Base-by-base conservation (phyloP, 2,329 filamentous ascomycete species). In the Pseudocercospora pini-densiflorae region DNA sequence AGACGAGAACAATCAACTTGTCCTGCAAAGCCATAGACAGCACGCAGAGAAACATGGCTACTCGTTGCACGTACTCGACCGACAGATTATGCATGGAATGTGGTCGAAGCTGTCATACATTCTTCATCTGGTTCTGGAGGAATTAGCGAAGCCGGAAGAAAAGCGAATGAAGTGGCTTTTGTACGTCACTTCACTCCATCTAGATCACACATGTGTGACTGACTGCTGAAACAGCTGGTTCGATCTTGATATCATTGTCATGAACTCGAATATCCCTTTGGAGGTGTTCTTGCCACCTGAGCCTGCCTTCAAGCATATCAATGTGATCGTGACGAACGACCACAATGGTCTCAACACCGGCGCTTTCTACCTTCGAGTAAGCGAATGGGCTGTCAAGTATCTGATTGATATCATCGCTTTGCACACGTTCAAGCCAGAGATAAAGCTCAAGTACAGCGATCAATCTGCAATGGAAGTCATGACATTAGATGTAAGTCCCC, bases 261-360 rank as follows among this genome's bases (percentile, higher is more conserved):
- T 75, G 53, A 78, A 79, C 36, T 70, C 70, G 7, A 47, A 65
- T 19, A 68, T 78, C 19, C 74, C 77, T 1, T 62, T 77, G 29
- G 71, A 76, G 9, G 66, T 70, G 21, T 79, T 79, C 66, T 67
- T 78, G 1, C 78, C 77, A 6, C 75, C 77, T 0, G 45, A 64
- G 14, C 43, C 59, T 2, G 68, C 72, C 51, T 69, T 69, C 45
- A 54, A 68, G n/a, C 57, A 71, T 21, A 60, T 76, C 61, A 65
- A 74, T 29, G 66, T 76, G 29, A 62, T 79, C 19, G 71, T 71
- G 51, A 71, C 73, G 5, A 68, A 71, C 43, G 72, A 76, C 54
- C 61, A 68, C 45, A 69, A 72, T 61, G 73, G 70, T n/a, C 62
- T 79, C 54, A 73, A 77, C 66, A 62, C 72, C 2, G 71, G 70